These are phyloP conservation scores for Fermentozyma sake DNA, from an alignment of 1,139 yeast genomes.

Conservation along the genomic window DNA sequence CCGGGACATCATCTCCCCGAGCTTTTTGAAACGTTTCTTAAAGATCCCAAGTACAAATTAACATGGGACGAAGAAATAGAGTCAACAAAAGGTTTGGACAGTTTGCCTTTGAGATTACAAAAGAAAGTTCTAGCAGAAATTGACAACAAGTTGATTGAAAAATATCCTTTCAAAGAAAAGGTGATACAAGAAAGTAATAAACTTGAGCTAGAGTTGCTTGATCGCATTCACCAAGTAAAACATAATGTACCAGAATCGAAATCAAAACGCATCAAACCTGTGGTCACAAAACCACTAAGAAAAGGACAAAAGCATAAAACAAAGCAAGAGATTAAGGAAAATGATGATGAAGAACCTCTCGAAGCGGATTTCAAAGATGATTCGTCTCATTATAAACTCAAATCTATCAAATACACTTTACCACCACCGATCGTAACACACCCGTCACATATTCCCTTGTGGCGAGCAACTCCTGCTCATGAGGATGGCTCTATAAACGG, in stretches of 20 bases:
- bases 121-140: slow-evolving; percentile 42
- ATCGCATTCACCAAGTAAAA: slow-evolving; percentile 2
- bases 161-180: slow-evolving; percentile 33
- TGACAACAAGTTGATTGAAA: slow-evolving; percentile 27
- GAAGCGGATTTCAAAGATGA: slow-evolving; percentile 9
- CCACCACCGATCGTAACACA: slow-evolving; percentile 68
- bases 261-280: slow-evolving; percentile 1
- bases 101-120: slow-evolving; percentile 39
- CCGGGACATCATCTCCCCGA: slow-evolving; percentile 25
- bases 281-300: slow-evolving; percentile 2
- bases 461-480: slow-evolving; percentile 49
- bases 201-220: slow-evolving; percentile 21
- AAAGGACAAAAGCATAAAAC: slow-evolving; percentile 1
- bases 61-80: slow-evolving; percentile 32
- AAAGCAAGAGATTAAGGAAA: slow-evolving; percentile 2
- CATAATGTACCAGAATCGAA: slow-evolving; percentile 5
- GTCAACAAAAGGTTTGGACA: slow-evolving; percentile 22
- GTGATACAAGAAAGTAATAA: slow-evolving; percentile 22
- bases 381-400: slow-evolving; percentile 24
- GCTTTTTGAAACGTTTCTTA: slow-evolving; percentile 30
- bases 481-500: slow-evolving; percentile 39
- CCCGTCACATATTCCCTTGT: slow-evolving; percentile 66
- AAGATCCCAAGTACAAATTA: slow-evolving; percentile 23
- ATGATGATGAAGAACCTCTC: slow-evolving; percentile 5
- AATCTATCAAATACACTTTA: slow-evolving; percentile 44